Evolutionary conservation across 129 eudicot genomes (phyloP).

Genomic region (Pittosporum tobira): DNA sequence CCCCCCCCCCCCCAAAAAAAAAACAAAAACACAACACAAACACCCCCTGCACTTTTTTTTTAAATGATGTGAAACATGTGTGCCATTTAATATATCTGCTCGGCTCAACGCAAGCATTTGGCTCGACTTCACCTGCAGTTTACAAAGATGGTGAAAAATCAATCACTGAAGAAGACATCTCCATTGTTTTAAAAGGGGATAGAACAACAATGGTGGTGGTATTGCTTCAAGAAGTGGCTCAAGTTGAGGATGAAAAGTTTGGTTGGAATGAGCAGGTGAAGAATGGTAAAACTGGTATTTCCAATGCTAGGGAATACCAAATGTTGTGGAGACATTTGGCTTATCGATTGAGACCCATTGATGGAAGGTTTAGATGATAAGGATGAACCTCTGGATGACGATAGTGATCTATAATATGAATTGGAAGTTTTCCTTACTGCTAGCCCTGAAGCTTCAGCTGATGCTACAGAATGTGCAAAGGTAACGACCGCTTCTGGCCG

Average conservation of each 20-base stretch:
- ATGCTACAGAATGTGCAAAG: constrained; percentile 83
- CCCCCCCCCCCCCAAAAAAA: too few relatives aligned
- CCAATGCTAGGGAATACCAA: constrained; percentile 68
- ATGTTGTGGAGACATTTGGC: constrained; percentile 90
- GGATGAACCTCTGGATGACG: constrained; percentile 71
- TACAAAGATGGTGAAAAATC: too few relatives aligned
- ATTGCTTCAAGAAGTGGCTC: constrained; percentile 67
- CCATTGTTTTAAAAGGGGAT: too few relatives aligned
- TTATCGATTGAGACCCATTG: constrained; percentile 44
- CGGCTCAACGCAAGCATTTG: too few relatives aligned
- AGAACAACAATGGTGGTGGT: constrained; percentile 41
- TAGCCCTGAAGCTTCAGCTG: constrained; percentile 62
- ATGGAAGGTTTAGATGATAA: constrained; percentile 32
- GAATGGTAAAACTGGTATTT: constrained; percentile 58
- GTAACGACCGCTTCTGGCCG: constrained; percentile 67
- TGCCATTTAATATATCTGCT: too few relatives aligned
- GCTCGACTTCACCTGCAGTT: too few relatives aligned
- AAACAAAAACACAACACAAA: too few relatives aligned
- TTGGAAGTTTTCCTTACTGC: constrained; percentile 71
- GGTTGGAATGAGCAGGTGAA: constrained; percentile 65
- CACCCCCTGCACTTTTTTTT: too few relatives aligned
- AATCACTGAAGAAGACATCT: too few relatives aligned
- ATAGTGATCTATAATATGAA: constrained; percentile 84
- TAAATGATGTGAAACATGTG: too few relatives aligned
- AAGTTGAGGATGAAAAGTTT: constrained; percentile 34